phyloP scores from a whole-genome alignment of 2,329 filamentous ascomycete genomes.

The Thelonectria blattea region DNA sequence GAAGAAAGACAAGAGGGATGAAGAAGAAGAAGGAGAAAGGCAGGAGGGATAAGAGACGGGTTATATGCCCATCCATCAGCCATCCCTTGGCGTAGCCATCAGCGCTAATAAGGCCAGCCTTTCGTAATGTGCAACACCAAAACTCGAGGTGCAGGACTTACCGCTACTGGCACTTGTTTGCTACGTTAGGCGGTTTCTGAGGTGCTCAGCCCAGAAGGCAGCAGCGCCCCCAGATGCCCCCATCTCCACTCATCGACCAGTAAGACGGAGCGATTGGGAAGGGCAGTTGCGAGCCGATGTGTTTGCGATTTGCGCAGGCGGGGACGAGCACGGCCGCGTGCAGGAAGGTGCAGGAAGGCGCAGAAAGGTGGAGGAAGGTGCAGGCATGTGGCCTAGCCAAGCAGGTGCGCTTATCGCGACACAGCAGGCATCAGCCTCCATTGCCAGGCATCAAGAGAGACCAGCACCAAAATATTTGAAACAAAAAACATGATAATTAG shows the following conservation, averaged over 20 bases:
- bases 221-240: conserved; percentile 1
- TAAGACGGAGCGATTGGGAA: neutral
- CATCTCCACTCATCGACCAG: conserved; percentile 1
- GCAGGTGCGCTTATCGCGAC: neutral
- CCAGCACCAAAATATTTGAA: neutral
- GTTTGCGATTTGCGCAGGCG: neutral
- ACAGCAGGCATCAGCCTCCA: neutral
- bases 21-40: neutral
- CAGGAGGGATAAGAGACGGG: neutral
- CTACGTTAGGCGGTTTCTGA: neutral
- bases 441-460: neutral
- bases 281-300: neutral
- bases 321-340: too few relatives aligned
- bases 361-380: too few relatives aligned
- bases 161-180: too few relatives aligned
- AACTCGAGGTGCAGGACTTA: too few relatives aligned
- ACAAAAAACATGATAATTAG: neutral
- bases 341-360: too few relatives aligned
- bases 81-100: neutral
- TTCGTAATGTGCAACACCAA: neutral
- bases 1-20: neutral
- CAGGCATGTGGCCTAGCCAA: neutral
- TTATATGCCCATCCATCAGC: neutral
- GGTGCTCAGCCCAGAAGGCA: conserved; percentile 14
- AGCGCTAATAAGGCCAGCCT: neutral